Evolutionary conservation across 495 filamentous ascomycete species (phyloP).

Genomic region (Annulohypoxylon maeteangense): DNA sequence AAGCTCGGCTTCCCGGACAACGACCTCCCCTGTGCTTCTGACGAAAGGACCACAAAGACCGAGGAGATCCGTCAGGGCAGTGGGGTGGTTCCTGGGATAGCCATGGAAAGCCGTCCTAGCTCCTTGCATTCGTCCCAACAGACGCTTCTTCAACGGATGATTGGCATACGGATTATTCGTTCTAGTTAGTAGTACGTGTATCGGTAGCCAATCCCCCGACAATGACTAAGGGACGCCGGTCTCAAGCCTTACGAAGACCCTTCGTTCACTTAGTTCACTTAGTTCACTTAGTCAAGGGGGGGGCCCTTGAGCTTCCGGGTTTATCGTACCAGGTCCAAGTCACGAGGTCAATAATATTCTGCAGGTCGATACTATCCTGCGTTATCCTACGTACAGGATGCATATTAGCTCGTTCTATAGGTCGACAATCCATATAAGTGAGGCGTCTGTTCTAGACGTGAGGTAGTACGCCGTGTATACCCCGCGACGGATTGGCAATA

Average conservation of each 20-base stretch:
- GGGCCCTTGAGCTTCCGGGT: not conserved
- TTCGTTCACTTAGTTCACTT: not conserved
- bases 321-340: conserved; percentile 32
- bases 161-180: conserved; percentile 20
- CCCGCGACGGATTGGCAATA: conserved; percentile 33
- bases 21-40: conserved; percentile 23
- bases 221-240: conserved; percentile 15
- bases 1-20: conserved; percentile 39
- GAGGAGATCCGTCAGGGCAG: conserved; percentile 21
- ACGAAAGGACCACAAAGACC: conserved; percentile 21
- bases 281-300: not conserved
- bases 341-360: conserved; percentile 38
- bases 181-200: conserved; percentile 20
- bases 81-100: conserved; percentile 34
- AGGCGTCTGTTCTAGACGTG: conserved; percentile 10
- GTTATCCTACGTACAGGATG: conserved; percentile 32
- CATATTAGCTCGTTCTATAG: conserved; percentile 33
- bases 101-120: conserved; percentile 27
- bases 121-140: conserved; percentile 22
- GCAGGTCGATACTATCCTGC: conserved; percentile 34
- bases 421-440: conserved; percentile 21
- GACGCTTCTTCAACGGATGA: conserved; percentile 9
- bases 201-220: conserved; percentile 43
- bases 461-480: conserved; percentile 32
- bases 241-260: conserved; percentile 2